phyloP scores from a whole-genome alignment of 345 rosid species.

The Eucalyptus polybractea region DNA sequence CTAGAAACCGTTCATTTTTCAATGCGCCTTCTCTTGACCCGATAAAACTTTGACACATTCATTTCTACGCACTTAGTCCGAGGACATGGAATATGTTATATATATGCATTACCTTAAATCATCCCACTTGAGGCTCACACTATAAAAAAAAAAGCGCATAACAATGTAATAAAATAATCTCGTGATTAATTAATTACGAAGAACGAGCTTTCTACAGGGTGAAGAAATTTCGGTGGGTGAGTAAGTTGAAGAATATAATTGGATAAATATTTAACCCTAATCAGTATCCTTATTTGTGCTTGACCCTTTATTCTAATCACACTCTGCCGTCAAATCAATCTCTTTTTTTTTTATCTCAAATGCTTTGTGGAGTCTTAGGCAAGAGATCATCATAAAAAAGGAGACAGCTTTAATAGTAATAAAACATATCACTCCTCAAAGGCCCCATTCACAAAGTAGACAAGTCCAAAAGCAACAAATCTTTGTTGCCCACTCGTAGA shows the following conservation, averaged over 20 bases:
- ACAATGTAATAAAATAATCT: background rate
- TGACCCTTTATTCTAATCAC: background rate
- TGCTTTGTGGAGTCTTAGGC: background rate
- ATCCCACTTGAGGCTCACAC: background rate
- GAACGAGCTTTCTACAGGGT: background rate
- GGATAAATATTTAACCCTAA: background rate
- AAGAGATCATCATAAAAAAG: background rate
- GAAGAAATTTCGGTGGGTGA: background rate
- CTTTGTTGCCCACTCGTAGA: background rate
- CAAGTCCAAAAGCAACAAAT: background rate
- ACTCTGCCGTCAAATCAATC: background rate
- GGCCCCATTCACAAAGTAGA: background rate
- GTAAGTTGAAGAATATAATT: background rate
- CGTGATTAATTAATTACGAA: background rate
- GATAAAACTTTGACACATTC: background rate
- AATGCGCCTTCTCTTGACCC: background rate
- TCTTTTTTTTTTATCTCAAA: background rate
- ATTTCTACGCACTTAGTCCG: background rate
- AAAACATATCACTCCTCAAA: background rate
- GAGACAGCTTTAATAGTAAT: background rate
- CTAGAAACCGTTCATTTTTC: background rate
- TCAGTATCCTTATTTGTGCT: background rate
- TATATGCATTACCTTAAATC: background rate
- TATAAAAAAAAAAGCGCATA: background rate
- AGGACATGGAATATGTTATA: background rate